Conservation (phyloP, 441 rosid species). For the Geranium incanum region DNA sequence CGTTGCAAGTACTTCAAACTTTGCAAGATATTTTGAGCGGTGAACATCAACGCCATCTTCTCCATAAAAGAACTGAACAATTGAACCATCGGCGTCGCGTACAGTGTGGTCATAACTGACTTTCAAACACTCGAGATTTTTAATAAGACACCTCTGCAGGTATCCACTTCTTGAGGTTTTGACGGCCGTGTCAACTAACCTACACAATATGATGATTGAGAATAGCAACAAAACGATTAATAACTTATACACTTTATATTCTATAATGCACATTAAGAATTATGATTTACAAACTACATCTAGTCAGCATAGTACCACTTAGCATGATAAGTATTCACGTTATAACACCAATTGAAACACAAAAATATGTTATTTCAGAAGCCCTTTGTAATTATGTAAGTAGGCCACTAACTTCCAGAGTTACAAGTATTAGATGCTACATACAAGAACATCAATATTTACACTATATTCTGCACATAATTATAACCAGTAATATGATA, state of each 20-base stretch:
- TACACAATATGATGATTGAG: slow-evolving; percentile 28
- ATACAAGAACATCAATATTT: neutral
- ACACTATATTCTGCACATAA: neutral
- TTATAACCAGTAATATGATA: neutral
- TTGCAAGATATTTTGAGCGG: slow-evolving; percentile 64
- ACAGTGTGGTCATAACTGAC: slow-evolving; percentile 87
- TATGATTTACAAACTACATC: neutral
- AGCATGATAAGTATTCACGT: neutral
- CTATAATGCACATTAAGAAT: neutral
- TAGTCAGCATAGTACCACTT: neutral
- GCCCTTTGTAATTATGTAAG: neutral
- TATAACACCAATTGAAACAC: neutral
- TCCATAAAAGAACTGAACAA: slow-evolving; percentile 88
- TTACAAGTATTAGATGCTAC: too few species aligned
- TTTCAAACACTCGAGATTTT: slow-evolving; percentile 92
- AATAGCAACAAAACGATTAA: neutral
- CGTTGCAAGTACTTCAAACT: slow-evolving; percentile 58
- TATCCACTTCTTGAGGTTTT: slow-evolving; percentile 99
- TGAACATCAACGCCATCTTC: slow-evolving; percentile 99
- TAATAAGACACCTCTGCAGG: slow-evolving; percentile 95
- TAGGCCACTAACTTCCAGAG: neutral
- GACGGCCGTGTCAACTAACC: slow-evolving; percentile 98
- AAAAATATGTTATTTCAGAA: neutral
- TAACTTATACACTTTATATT: neutral
- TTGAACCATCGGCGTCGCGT: slow-evolving; percentile 94